Conservation (phyloP, 306 rosid species). For the Hippophae rhamnoides region DNA sequence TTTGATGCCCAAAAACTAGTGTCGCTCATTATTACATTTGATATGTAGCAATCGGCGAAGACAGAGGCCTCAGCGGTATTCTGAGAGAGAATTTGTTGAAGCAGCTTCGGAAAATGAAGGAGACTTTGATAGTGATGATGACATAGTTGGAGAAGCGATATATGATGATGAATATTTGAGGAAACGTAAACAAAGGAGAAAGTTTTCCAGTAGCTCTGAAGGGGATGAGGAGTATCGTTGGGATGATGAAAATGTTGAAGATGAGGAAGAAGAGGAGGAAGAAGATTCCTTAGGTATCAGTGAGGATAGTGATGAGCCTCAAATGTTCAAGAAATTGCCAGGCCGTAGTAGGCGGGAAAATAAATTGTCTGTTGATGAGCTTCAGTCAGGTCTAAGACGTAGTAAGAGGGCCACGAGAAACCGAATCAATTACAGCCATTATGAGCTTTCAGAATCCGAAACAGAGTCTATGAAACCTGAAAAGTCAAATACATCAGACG, state of each 20-base stretch:
- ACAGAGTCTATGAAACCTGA: slow-evolving; percentile 53
- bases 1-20: background rate
- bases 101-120: slow-evolving; percentile 68
- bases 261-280: slow-evolving; percentile 75
- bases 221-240: slow-evolving; percentile 89
- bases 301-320: slow-evolving; percentile 82
- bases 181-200: slow-evolving; percentile 81
- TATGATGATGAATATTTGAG: slow-evolving; percentile 88
- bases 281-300: slow-evolving; percentile 70
- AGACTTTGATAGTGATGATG: slow-evolving; percentile 87
- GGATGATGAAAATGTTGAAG: slow-evolving; percentile 90
- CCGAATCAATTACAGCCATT: slow-evolving; percentile 64
- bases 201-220: slow-evolving; percentile 84
- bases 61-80: slow-evolving; percentile 83
- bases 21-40: slow-evolving; percentile 19
- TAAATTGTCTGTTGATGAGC: slow-evolving; percentile 71
- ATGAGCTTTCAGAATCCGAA: slow-evolving; percentile 85
- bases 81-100: slow-evolving; percentile 71
- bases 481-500: slow-evolving; percentile 47
- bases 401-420: slow-evolving; percentile 91
- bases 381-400: slow-evolving; percentile 88
- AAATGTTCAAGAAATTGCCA: slow-evolving; percentile 45
- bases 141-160: slow-evolving; percentile 91
- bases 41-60: slow-evolving; percentile 61
- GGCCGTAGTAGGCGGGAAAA: slow-evolving; percentile 82